phyloP scores from a whole-genome alignment of 2,329 filamentous ascomycete species.

The Neopestalotiopsis sp. region DNA sequence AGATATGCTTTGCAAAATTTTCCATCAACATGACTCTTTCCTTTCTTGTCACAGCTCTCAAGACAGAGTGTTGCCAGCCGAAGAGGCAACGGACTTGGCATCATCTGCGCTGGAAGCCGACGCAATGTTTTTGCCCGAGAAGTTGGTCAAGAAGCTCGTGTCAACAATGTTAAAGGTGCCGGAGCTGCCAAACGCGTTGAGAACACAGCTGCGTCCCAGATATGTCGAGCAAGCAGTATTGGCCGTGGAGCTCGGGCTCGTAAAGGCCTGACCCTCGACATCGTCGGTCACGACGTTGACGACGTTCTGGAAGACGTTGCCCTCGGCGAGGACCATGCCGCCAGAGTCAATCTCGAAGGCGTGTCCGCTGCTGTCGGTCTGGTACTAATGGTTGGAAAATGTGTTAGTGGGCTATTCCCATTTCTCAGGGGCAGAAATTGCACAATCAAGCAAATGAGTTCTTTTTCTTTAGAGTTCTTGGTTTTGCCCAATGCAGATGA shows the following conservation, averaged over 20 bases:
- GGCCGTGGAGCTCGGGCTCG: constrained; percentile 21
- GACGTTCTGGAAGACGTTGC: constrained; percentile 64
- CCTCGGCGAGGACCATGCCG: constrained; percentile 57
- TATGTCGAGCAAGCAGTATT: constrained; percentile 19
- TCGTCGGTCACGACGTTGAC: constrained; percentile 42
- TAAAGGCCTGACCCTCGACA: constrained; percentile 13
- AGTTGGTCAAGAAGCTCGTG: constrained; percentile 37
- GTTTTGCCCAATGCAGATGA: background rate
- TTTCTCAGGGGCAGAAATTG: no score
- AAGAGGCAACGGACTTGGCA: constrained; percentile 8
- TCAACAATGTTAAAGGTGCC: constrained; percentile 29
- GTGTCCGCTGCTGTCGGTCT: constrained; percentile 53
- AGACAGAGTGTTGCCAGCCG: background rate
- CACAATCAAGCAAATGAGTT: no score
- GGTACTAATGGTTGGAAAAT: constrained; percentile 32
- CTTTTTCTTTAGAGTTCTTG: no score
- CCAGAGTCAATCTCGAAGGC: constrained; percentile 59
- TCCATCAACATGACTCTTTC: background rate
- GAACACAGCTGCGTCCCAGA: constrained; percentile 16
- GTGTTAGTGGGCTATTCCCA: background rate
- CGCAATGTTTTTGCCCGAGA: constrained; percentile 18
- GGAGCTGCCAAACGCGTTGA: constrained; percentile 18
- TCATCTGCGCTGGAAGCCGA: constrained; percentile 8
- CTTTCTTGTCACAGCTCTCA: background rate
- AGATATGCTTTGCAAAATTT: background rate